Evolutionary conservation across 208 protist species (phyloP).

Genomic region (Acanthamoeba healyi): DNA sequence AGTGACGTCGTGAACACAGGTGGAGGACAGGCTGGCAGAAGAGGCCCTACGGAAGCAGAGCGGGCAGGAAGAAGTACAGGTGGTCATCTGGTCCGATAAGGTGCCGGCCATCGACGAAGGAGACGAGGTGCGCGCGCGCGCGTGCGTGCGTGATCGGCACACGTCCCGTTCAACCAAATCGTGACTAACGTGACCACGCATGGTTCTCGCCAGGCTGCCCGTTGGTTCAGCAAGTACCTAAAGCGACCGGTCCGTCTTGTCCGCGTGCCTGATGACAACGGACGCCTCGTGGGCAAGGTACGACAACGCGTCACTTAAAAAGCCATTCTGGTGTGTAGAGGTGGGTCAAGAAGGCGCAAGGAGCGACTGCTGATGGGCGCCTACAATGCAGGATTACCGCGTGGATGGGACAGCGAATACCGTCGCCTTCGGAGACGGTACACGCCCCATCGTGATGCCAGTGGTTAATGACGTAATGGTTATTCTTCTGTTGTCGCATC

Average conservation of each 20-base stretch:
- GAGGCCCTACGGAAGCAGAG: neutral
- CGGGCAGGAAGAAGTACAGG: neutral
- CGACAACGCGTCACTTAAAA: too few relatives aligned
- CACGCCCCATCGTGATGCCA: neutral
- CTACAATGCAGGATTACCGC: constrained; percentile 30
- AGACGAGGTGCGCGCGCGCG: neutral
- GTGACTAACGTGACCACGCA: neutral
- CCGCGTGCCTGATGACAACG: constrained; percentile 42
- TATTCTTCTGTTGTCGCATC: too few relatives aligned
- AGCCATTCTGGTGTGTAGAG: too few relatives aligned
- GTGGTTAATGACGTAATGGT: too few relatives aligned
- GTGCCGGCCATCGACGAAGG: constrained; percentile 14
- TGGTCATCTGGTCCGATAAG: constrained; percentile 48
- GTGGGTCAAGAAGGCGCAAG: too few relatives aligned
- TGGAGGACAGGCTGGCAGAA: neutral
- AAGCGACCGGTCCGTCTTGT: neutral
- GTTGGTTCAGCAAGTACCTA: constrained; percentile 63
- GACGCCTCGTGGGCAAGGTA: constrained; percentile 12
- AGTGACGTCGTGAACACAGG: neutral
- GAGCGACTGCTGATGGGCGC: too few relatives aligned
- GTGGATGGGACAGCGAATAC: constrained; percentile 8
- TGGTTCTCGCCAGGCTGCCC: neutral
- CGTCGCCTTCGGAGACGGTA: constrained; percentile 26
- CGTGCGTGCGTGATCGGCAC: neutral
- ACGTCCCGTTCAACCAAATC: too few relatives aligned